Base-by-base conservation (phyloP, 495 filamentous ascomycete species). In the Monascus purpureus region DNA sequence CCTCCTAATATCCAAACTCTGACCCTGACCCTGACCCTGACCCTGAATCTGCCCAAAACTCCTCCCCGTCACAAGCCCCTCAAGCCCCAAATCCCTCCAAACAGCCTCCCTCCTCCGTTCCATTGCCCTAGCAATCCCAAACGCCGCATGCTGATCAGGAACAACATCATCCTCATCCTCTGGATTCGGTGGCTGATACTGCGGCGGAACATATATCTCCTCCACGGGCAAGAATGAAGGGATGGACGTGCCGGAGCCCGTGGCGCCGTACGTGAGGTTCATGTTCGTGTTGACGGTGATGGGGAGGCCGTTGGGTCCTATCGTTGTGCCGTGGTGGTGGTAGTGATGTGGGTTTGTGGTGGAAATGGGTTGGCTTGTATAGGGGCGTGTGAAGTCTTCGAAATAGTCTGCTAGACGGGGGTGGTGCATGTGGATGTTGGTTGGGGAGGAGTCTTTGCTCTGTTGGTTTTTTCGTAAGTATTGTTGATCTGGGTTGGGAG, bases 161-260 rank as follows among this genome's bases (percentile, higher is more conserved):
- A 97, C 87, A 3, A 97, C 81, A 41, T 96, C 90, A 45, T 97
- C 90, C 57, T 97, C 90, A 50, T 97, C 90, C 57, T 96, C 90
- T 0, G 90, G 90, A 55, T 95, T 95, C 29, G 86, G 67, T 1
- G 90, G 90, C 53, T 93, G 85, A 54, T 86, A 74, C 35, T 95
- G 82, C 2, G 81, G 79, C 6, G 81, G 73, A 3, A 97, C 80
- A 62, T 86, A 85, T 54, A 97, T 83, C 33, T 92, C 82, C 53
- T 68, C 61, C 27, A 67, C 48, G 23, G 58, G 61, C 8, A 68
- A 56, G 47, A 60, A 68, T 11, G 66, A 64, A 25, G 59, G 58
- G 32, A 61, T 45, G 17, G 42, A 45, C 12, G 49, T 41, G 4
- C 50, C 47, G 4, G 50, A 55, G 17, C 57, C 44, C 8, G 59